phyloP scores from a whole-genome alignment of 2,329 filamentous ascomycete species.

The Penicillium fuscoglaucum region DNA sequence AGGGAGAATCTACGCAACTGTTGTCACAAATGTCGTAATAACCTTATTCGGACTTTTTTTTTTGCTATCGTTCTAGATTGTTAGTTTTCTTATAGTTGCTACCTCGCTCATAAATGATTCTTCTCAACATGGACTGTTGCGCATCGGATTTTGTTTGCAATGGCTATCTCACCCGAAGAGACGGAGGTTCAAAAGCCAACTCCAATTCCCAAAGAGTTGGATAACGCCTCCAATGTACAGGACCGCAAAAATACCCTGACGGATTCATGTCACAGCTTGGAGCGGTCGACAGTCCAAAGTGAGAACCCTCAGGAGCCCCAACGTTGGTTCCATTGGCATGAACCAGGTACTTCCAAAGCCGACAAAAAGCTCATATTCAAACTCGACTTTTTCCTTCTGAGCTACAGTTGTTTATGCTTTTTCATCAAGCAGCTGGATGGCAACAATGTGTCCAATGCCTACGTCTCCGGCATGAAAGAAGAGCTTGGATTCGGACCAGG shows the following conservation, averaged over 20 bases:
- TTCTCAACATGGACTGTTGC: background rate
- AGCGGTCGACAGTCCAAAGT: background rate
- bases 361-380: background rate
- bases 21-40: background rate
- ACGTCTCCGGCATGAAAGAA: background rate
- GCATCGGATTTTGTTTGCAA: background rate
- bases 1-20: background rate
- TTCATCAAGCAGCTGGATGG: background rate
- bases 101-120: background rate
- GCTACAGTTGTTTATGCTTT: background rate
- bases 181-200: background rate
- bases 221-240: background rate
- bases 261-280: background rate
- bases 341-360: background rate
- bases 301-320: background rate
- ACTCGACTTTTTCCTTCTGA: background rate
- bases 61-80: background rate
- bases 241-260: background rate
- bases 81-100: background rate
- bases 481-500: background rate
- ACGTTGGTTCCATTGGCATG: background rate
- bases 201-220: background rate
- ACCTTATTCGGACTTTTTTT: background rate
- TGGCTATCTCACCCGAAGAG: background rate
- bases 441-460: background rate